Conservation (phyloP, 306 rosid genomes). For the Aeschynomene evenia region DNA sequence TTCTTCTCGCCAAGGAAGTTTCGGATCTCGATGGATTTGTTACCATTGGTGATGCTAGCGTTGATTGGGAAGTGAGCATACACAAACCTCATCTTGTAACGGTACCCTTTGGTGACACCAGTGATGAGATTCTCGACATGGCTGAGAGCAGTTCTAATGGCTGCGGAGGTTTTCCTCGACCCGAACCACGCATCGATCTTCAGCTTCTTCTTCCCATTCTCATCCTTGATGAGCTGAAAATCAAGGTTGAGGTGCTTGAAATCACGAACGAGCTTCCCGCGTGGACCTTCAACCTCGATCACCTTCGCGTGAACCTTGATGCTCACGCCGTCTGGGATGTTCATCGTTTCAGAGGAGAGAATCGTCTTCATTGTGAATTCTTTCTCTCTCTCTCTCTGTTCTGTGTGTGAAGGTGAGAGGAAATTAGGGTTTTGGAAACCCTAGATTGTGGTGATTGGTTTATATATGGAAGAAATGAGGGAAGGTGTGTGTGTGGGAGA, state of each 20-base stretch:
- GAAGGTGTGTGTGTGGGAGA: background rate
- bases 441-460: background rate
- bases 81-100: slow-evolving; percentile 87
- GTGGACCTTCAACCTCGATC: slow-evolving; percentile 80
- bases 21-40: slow-evolving; percentile 62
- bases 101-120: slow-evolving; percentile 81
- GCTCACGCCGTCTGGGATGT: slow-evolving; percentile 72
- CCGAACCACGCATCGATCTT: slow-evolving; percentile 78
- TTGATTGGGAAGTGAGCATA: slow-evolving; percentile 84
- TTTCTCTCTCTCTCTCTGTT: background rate
- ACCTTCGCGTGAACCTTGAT: slow-evolving; percentile 72
- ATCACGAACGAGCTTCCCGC: slow-evolving; percentile 70
- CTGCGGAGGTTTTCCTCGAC: slow-evolving; percentile 71
- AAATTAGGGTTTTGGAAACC: slow-evolving; percentile 7
- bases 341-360: slow-evolving; percentile 64
- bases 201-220: slow-evolving; percentile 47
- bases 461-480: no score
- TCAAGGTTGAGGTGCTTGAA: slow-evolving; percentile 82
- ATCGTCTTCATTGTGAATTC: slow-evolving; percentile 62
- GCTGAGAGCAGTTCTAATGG: slow-evolving; percentile 78
- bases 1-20: slow-evolving; percentile 75
- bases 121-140: slow-evolving; percentile 73
- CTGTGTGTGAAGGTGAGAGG: background rate
- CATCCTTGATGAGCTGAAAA: slow-evolving; percentile 62
- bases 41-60: slow-evolving; percentile 57